A percentile compares a stretch with the other conserved stretches of the same genome.
phyloP scores from a whole-genome alignment of 148 eudicot genomes.

The Silene latifolia region DNA sequence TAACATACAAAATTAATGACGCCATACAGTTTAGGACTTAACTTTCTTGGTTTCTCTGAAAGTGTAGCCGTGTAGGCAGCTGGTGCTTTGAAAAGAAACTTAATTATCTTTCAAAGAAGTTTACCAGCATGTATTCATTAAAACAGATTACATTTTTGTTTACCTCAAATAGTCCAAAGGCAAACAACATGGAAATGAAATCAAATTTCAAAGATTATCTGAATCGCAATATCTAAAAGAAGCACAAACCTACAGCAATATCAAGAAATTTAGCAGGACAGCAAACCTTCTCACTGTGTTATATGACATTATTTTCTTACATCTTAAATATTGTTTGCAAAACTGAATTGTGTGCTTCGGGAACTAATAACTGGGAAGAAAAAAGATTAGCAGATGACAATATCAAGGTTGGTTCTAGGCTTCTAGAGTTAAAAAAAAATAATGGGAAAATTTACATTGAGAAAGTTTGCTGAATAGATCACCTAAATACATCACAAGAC shows the following conservation, averaged over 20 bases:
- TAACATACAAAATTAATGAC: background rate
- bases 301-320: no score
- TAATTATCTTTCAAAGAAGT: background rate
- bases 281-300: background rate
- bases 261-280: background rate
- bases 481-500: background rate
- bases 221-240: background rate
- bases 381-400: no score
- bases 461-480: background rate
- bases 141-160: no score
- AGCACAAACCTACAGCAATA: background rate
- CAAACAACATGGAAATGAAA: background rate
- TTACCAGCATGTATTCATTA: background rate
- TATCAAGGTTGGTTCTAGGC: slow-evolving; percentile 4
- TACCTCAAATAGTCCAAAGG: no score
- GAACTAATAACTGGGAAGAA: background rate
- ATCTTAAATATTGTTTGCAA: background rate
- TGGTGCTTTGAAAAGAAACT: background rate
- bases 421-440: background rate
- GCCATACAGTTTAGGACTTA: background rate
- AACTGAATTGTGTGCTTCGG: background rate
- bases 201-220: background rate
- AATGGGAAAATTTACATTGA: background rate
- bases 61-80: no score
- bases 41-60: background rate